Evolutionary conservation across 1,284 basidiomycete species (phyloP).

Genomic region (Cryptococcus sp.): DNA sequence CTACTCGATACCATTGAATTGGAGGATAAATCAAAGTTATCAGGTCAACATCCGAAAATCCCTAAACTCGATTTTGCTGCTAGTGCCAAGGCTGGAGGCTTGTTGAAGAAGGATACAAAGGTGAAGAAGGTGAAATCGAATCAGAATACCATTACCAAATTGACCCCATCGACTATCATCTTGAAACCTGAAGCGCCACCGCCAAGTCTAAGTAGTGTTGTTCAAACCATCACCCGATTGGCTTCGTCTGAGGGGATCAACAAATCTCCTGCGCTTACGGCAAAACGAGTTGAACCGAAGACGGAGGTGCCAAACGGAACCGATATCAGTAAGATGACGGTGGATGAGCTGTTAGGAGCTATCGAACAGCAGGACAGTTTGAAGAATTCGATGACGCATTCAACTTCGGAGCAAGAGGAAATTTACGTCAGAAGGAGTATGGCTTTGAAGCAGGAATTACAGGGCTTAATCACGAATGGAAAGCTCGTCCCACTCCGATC

Average conservation of each 20-base stretch:
- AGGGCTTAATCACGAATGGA: constrained; percentile 40
- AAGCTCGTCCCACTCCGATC: constrained; percentile 46
- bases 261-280: constrained; percentile 42
- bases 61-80: constrained; percentile 43
- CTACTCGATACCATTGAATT: constrained; percentile 47
- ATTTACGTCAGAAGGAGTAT: constrained; percentile 49
- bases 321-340: constrained; percentile 44
- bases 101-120: constrained; percentile 31
- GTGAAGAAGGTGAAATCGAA: constrained; percentile 17
- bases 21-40: constrained; percentile 43
- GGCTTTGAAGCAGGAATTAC: constrained; percentile 48
- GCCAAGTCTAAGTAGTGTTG: constrained; percentile 6
- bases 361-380: constrained; percentile 48
- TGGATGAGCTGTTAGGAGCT: constrained; percentile 49
- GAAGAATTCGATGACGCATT: constrained; percentile 42
- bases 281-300: constrained; percentile 31
- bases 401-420: constrained; percentile 49
- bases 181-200: neutral
- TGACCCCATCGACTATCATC: neutral
- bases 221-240: neutral
- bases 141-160: neutral
- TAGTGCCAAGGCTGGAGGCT: constrained; percentile 33
- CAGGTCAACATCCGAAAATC: constrained; percentile 35
- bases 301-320: constrained; percentile 14
- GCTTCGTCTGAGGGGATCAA: neutral